Conservation (phyloP, 1,284 basidiomycete genomes). For the Phellopilus nigrolimitatus region DNA sequence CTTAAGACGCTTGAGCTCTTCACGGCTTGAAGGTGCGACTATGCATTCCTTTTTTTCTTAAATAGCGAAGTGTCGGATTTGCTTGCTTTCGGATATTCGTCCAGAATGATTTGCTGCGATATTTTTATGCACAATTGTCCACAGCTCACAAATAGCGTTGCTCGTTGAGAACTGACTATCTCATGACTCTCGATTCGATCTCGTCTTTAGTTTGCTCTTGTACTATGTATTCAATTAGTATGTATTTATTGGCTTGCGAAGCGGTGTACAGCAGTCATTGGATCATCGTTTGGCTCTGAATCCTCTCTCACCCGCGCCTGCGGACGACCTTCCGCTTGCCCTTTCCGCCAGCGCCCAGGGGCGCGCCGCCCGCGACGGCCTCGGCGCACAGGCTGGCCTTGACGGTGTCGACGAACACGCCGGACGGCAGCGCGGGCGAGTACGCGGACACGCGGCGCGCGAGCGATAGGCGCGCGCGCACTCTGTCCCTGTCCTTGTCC, state of each 20-base stretch:
- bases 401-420: conserved; percentile 70
- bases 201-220: too few species aligned
- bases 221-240: too few species aligned
- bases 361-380: conserved; percentile 34
- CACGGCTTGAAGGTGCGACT: too few species aligned
- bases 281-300: neutral
- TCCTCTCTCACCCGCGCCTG: conserved; percentile 46
- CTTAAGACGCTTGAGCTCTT: too few species aligned
- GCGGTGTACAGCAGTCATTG: neutral
- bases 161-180: too few species aligned
- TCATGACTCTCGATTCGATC: too few species aligned
- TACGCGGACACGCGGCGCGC: conserved; percentile 53
- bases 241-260: neutral
- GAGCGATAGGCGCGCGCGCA: conserved; percentile 40
- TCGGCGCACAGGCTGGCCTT: conserved; percentile 72
- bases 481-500: conserved; percentile 30
- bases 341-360: conserved; percentile 34
- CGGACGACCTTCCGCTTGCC: conserved; percentile 75
- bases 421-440: conserved; percentile 68
- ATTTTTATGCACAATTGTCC: too few species aligned
- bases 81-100: too few species aligned
- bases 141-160: too few species aligned
- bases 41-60: too few species aligned
- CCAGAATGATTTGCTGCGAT: too few species aligned
- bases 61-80: too few species aligned